Evolutionary conservation across 495 filamentous ascomycete species (phyloP).

Genomic region (Aspergillus sclerotiicarbonarius): DNA sequence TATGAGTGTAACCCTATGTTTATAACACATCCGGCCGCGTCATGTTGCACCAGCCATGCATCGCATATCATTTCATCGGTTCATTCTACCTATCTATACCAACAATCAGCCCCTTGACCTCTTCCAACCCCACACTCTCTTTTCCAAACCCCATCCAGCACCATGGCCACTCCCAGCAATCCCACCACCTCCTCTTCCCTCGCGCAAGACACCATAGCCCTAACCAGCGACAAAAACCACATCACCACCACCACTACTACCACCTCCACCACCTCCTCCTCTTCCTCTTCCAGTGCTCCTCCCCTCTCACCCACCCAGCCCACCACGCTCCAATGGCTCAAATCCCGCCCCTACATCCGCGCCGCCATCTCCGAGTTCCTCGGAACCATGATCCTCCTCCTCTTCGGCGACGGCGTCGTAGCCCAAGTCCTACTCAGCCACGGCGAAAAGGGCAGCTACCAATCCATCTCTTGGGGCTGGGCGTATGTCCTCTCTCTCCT

Average conservation of each 20-base stretch:
- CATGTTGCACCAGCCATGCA: not conserved
- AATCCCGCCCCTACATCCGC: slow-evolving; percentile 42
- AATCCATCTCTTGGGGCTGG: slow-evolving; percentile 63
- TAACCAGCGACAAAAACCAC: not conserved
- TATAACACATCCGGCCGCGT: not conserved
- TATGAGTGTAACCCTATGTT: not conserved
- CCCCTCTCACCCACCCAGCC: not conserved
- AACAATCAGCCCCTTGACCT: not conserved
- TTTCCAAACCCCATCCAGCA: not conserved
- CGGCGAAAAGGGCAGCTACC: slow-evolving; percentile 52
- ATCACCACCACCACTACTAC: not conserved
- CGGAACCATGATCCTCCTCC: slow-evolving; percentile 59
- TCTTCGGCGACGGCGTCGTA: slow-evolving; percentile 63
- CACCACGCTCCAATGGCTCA: slow-evolving; percentile 43
- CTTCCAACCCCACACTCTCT: not conserved
- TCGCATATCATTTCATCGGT: not conserved
- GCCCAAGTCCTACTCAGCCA: slow-evolving; percentile 57
- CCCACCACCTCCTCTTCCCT: not conserved
- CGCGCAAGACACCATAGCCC: not conserved
- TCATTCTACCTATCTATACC: not conserved
- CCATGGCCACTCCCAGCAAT: not conserved
- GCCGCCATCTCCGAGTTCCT: slow-evolving; percentile 64
- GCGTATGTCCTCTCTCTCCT: slow-evolving; percentile 39
- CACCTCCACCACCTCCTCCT: not conserved
- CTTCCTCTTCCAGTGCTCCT: not conserved